Percentiles rank a stretch among this genome's conserved stretches.
Conservation (phyloP, 2,329 filamentous ascomycete genomes). For the Cladophialophora carrionii region DNA sequence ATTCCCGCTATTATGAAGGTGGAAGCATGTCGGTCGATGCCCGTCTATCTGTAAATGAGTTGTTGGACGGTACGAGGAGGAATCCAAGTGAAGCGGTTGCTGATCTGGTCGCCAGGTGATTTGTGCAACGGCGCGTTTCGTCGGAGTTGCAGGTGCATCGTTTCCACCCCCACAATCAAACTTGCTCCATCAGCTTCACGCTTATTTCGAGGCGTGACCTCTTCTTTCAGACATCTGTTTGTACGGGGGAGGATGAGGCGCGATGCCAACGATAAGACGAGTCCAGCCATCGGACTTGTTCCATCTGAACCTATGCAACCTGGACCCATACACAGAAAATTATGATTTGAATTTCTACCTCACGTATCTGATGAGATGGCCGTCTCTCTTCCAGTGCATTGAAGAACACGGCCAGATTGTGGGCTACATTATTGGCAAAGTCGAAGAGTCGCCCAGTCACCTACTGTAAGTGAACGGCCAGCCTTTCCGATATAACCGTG, state of each 20-base stretch:
- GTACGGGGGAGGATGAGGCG: conserved; percentile 27
- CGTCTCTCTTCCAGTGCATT: conserved; percentile 88
- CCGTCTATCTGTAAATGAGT: conserved; percentile 2
- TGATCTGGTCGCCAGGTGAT: conserved; percentile 11
- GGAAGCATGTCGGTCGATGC: conserved; percentile 17
- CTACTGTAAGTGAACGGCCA: conserved; percentile 58
- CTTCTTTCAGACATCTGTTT: neutral
- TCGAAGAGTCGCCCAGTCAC: conserved; percentile 69
- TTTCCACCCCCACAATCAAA: conserved; percentile 14
- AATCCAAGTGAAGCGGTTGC: neutral
- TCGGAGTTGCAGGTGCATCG: conserved; percentile 8
- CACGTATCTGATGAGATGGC: conserved; percentile 95
- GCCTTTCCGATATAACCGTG: neutral
- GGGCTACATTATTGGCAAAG: conserved; percentile 97
- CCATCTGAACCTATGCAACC: conserved; percentile 89
- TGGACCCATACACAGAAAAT: conserved; percentile 96
- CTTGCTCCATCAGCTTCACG: conserved; percentile 10
- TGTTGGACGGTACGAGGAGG: neutral
- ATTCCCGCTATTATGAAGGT: conserved; percentile 18
- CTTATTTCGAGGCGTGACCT: neutral
- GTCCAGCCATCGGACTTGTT: conserved; percentile 85
- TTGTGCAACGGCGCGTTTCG: conserved; percentile 32
- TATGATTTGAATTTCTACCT: conserved; percentile 96
- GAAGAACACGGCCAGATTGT: conserved; percentile 90
- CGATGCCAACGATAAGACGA: conserved; percentile 81